A percentile compares a stretch with the other conserved stretches of the same genome.
Evolutionary conservation across 768 basidiomycete species (phyloP).

Genomic region (Leccinum pellstonianum): DNA sequence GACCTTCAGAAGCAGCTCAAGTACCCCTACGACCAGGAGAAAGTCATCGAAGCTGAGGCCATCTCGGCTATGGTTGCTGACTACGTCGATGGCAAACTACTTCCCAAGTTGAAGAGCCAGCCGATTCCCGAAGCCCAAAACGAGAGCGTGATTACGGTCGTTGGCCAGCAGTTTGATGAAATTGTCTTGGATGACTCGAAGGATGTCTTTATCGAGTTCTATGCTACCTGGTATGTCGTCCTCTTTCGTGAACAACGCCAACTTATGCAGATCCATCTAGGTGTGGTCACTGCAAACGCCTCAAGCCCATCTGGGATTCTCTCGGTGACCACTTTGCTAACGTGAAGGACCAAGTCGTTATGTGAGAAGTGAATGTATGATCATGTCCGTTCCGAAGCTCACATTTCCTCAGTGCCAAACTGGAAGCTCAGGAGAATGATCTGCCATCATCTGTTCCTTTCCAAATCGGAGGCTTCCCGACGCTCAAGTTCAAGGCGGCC

Average conservation of each 20-base stretch:
- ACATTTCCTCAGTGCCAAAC: constrained; percentile 68
- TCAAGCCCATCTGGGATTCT: constrained; percentile 91
- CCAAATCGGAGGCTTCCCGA: constrained; percentile 88
- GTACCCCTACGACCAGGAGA: constrained; percentile 77
- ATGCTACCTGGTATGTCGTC: constrained; percentile 82
- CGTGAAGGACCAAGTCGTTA: constrained; percentile 71
- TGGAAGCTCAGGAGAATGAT: constrained; percentile 97
- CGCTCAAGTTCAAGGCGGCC: constrained; percentile 94
- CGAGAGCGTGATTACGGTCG: constrained; percentile 78
- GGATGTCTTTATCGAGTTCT: constrained; percentile 97
- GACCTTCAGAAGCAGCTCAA: constrained; percentile 81
- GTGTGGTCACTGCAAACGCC: constrained; percentile 96
- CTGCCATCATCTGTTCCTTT: constrained; percentile 86
- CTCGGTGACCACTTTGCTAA: constrained; percentile 82
- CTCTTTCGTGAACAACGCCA: neutral
- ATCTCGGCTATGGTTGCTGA: constrained; percentile 59
- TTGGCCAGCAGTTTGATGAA: constrained; percentile 87
- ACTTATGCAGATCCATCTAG: constrained; percentile 34
- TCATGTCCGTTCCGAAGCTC: neutral
- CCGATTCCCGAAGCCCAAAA: constrained; percentile 82
- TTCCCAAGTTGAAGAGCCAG: constrained; percentile 87
- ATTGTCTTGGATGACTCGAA: constrained; percentile 83
- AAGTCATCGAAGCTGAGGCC: constrained; percentile 54
- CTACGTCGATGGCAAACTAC: constrained; percentile 70
- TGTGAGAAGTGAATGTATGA: constrained; percentile 49